Evolutionary conservation across 2,329 filamentous ascomycete genomes (phyloP).

Genomic region (Didymellaceae sp.): DNA sequence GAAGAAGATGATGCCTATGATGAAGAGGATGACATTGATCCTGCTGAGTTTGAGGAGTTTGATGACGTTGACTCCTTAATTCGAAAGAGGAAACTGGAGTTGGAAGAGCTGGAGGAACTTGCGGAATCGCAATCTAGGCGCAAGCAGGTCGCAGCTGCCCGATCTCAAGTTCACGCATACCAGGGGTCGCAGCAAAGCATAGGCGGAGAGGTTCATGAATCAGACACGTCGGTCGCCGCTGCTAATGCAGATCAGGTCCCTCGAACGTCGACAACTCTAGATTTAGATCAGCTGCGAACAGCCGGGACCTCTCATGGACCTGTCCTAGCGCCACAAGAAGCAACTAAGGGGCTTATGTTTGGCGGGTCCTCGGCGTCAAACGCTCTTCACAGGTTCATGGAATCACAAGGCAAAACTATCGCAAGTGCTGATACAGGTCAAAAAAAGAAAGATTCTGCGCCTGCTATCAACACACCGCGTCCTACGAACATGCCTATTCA

Average conservation of each 20-base stretch:
- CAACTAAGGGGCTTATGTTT: slow-evolving; percentile 38
- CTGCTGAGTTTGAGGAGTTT: slow-evolving; percentile 23
- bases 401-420: slow-evolving; percentile 49
- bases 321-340: neutral
- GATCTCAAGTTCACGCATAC: neutral
- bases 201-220: slow-evolving; percentile 4
- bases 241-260: neutral
- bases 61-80: slow-evolving; percentile 48
- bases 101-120: slow-evolving; percentile 25
- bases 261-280: too few species aligned
- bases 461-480: neutral
- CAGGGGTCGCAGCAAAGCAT: neutral
- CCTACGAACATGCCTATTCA: neutral
- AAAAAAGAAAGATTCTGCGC: neutral
- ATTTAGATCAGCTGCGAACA: too few species aligned
- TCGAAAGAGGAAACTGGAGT: slow-evolving; percentile 45
- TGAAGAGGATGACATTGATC: slow-evolving; percentile 46
- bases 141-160: neutral
- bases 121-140: slow-evolving; percentile 4
- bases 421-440: neutral
- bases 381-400: slow-evolving; percentile 60
- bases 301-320: too few species aligned
- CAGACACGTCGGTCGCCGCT: neutral
- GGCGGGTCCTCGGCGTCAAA: slow-evolving; percentile 51
- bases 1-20: too few species aligned